Percentiles rank a stretch among this genome's conserved stretches.
phyloP scores from a whole-genome alignment of 2,329 filamentous ascomycete genomes.

The Achaetomium macrosporum region DNA sequence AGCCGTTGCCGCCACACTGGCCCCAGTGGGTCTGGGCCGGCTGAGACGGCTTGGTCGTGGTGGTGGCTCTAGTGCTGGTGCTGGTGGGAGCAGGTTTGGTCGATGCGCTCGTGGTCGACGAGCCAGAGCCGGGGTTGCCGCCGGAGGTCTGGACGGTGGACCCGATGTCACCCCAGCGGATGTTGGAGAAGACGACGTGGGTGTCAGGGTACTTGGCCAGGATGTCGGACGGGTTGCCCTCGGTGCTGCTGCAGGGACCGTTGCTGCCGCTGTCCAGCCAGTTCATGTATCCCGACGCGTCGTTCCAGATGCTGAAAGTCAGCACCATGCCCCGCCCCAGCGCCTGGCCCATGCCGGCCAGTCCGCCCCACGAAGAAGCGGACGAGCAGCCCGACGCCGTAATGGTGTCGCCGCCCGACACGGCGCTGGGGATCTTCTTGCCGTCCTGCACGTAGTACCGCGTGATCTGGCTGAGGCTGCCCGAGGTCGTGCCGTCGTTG shows the following conservation, averaged over 20 bases:
- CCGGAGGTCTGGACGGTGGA: slow-evolving; percentile 31
- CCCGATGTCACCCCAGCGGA: slow-evolving; percentile 46
- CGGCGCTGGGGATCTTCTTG: slow-evolving; percentile 25
- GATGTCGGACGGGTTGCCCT: slow-evolving; percentile 47
- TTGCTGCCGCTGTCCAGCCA: slow-evolving; percentile 48
- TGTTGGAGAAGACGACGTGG: slow-evolving; percentile 49
- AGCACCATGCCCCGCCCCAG: slow-evolving; percentile 47
- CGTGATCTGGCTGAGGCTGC: slow-evolving; percentile 39
- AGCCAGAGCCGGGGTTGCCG: neutral
- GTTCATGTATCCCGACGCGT: slow-evolving; percentile 47
- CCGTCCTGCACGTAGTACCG: slow-evolving; percentile 44
- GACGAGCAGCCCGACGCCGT: slow-evolving; percentile 23
- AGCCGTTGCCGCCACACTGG: slow-evolving; percentile 3
- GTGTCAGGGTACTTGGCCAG: slow-evolving; percentile 39
- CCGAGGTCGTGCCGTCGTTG: slow-evolving; percentile 17
- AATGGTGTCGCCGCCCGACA: slow-evolving; percentile 14
- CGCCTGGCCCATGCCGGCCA: slow-evolving; percentile 30
- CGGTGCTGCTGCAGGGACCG: slow-evolving; percentile 49
- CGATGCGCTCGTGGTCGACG: slow-evolving; percentile 20
- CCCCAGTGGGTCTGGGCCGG: slow-evolving; percentile 2
- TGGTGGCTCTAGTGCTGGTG: neutral
- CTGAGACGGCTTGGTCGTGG: neutral
- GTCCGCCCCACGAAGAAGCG: slow-evolving; percentile 26
- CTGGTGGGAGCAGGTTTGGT: neutral
- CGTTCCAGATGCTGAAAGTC: slow-evolving; percentile 51